Conservation (phyloP, 192 early-diverging fungal species). For the Coemansia sp. region DNA sequence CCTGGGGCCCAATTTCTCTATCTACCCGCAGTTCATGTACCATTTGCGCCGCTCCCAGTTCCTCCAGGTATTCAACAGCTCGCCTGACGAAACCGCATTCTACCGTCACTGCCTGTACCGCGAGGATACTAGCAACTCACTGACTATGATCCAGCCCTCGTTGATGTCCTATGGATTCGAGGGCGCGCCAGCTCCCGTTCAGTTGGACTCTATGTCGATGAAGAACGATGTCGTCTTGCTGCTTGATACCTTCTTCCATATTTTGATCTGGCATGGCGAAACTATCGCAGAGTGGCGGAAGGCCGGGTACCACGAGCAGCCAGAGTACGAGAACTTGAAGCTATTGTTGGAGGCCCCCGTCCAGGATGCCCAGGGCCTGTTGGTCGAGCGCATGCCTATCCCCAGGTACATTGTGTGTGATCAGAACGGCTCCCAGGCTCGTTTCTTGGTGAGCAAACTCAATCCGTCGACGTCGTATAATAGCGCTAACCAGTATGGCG, state of each 20-base stretch:
- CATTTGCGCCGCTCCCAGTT: conserved; percentile 95
- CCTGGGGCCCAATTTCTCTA: conserved; percentile 89
- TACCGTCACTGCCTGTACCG: conserved; percentile 87
- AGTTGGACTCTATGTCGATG: conserved; percentile 97
- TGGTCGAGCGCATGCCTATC: conserved; percentile 95
- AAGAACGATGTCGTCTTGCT: conserved; percentile 90
- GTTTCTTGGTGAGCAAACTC: conserved; percentile 96
- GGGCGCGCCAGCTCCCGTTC: conserved; percentile 81
- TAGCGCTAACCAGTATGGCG: conserved; percentile 69
- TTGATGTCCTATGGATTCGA: conserved; percentile 91
- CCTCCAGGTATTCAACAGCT: conserved; percentile 98
- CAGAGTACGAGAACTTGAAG: conserved; percentile 93
- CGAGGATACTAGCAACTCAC: conserved; percentile 94
- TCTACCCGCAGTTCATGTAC: conserved; percentile 99
- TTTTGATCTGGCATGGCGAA: conserved; percentile 98
- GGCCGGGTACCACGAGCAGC: conserved; percentile 92
- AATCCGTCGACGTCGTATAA: conserved; percentile 97
- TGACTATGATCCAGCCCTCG: conserved; percentile 99
- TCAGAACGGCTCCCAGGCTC: conserved; percentile 94
- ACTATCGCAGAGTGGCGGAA: conserved; percentile 97
- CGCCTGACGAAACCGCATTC: conserved; percentile 93
- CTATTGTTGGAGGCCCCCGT: conserved; percentile 87
- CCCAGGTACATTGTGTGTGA: conserved; percentile 98
- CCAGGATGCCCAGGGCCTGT: conserved; percentile 85
- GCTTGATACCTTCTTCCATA: conserved; percentile 98